phyloP scores from a whole-genome alignment of 345 rosid species.

The Gossypium ekmanianum region DNA sequence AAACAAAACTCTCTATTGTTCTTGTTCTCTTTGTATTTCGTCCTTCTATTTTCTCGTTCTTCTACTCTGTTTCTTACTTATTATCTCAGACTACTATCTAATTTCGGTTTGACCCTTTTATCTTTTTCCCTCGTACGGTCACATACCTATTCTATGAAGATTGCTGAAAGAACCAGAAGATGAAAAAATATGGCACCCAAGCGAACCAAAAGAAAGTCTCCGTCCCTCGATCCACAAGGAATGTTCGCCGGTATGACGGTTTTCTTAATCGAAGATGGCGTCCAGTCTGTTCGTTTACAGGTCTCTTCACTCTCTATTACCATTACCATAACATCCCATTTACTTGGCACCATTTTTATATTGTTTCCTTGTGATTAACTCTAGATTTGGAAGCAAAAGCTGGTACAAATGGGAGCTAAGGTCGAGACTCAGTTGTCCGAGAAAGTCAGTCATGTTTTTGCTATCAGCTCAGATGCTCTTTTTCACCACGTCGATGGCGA shows the following conservation, averaged over 20 bases:
- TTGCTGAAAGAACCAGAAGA: conserved; percentile 4
- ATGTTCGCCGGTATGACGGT: conserved; percentile 74
- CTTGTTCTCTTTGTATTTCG: too few species aligned
- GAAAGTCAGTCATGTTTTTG: conserved; percentile 63
- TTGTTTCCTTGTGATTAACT: neutral
- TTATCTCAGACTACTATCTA: too few species aligned
- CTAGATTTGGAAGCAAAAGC: conserved; percentile 89
- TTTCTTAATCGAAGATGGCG: conserved; percentile 54
- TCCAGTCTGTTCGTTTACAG: conserved; percentile 84
- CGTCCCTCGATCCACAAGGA: conserved; percentile 50
- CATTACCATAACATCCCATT: neutral
- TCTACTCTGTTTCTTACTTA: too few species aligned
- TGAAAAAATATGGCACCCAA: conserved; percentile 66
- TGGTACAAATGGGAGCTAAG: conserved; percentile 77
- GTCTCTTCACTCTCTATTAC: conserved; percentile 27
- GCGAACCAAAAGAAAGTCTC: conserved; percentile 37
- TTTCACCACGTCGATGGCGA: conserved; percentile 34
- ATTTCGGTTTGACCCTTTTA: too few species aligned
- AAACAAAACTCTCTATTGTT: too few species aligned
- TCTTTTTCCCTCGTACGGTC: too few species aligned
- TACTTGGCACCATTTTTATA: neutral
- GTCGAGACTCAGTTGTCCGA: conserved; percentile 44
- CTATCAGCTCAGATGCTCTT: conserved; percentile 42
- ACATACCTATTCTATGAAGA: too few species aligned
- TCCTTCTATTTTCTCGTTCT: too few species aligned